Conservation (phyloP, 768 basidiomycete genomes). For the Termitomyces heimii region DNA sequence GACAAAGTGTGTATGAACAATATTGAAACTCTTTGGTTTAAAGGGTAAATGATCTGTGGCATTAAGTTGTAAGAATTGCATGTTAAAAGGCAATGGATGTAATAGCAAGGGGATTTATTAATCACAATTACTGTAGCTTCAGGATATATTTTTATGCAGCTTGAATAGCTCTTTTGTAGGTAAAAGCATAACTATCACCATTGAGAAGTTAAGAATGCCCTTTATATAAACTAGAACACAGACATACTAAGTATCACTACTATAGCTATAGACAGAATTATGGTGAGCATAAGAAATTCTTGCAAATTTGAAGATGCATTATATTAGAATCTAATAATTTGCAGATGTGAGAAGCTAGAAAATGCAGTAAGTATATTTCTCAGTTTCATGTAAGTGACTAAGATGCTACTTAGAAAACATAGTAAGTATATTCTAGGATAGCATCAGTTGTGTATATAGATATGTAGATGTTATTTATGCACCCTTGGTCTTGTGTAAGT, state of each 20-base stretch:
- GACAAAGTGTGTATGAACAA: not conserved
- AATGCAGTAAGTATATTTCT: no score
- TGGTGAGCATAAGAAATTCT: not conserved
- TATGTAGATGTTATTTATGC: no score
- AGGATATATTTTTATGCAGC: conserved; percentile 5
- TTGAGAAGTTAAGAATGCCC: not conserved
- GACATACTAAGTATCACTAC: not conserved
- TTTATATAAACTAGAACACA: no score
- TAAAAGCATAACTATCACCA: no score
- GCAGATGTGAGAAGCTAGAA: no score
- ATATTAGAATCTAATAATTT: no score
- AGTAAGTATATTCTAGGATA: no score
- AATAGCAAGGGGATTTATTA: not conserved
- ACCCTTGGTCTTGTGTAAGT: no score
- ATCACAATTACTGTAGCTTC: not conserved
- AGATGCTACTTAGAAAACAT: no score
- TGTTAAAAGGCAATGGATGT: not conserved
- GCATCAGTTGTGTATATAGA: no score
- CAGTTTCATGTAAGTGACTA: no score
- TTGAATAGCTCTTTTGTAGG: no score
- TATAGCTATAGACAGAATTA: not conserved
- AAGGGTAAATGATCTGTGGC: not conserved
- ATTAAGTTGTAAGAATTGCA: not conserved
- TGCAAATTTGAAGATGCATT: not conserved
- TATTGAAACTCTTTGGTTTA: not conserved